Evolutionary conservation across 805 yeast species (phyloP).

Genomic region (Debaryomyces castellii): DNA sequence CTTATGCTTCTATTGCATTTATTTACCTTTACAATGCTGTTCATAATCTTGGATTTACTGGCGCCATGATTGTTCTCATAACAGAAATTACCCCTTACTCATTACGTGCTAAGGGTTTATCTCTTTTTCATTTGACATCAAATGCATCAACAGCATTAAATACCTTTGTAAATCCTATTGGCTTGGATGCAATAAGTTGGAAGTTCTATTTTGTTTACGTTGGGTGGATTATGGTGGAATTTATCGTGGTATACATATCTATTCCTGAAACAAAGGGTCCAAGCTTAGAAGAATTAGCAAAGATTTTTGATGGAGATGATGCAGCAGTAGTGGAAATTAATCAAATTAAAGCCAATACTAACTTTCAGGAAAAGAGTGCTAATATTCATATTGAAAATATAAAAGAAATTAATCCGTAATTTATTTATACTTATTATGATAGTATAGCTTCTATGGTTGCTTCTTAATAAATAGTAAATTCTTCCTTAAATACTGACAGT

Average conservation of each 20-base stretch:
- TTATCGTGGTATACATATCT: constrained; percentile 16
- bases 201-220: constrained; percentile 28
- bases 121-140: constrained; percentile 18
- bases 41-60: constrained; percentile 31
- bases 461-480: too few species aligned
- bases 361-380: too few species aligned
- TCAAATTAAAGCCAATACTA: too few species aligned
- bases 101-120: constrained; percentile 26
- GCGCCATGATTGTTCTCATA: constrained; percentile 35
- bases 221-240: constrained; percentile 23
- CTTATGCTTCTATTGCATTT: constrained; percentile 22
- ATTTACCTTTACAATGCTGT: constrained; percentile 23
- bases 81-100: constrained; percentile 25
- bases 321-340: too few species aligned
- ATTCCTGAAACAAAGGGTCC: constrained; percentile 18
- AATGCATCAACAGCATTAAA: constrained; percentile 27
- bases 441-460: too few species aligned
- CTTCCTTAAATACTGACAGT: too few species aligned
- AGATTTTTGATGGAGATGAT: too few species aligned
- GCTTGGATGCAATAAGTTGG: constrained; percentile 26
- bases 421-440: too few species aligned
- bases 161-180: constrained; percentile 21
- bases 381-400: too few species aligned
- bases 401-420: too few species aligned
- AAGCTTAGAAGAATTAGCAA: constrained; percentile 21